Conservation (phyloP, 805 yeast species). For the Metschnikowia santaceciliae region DNA sequence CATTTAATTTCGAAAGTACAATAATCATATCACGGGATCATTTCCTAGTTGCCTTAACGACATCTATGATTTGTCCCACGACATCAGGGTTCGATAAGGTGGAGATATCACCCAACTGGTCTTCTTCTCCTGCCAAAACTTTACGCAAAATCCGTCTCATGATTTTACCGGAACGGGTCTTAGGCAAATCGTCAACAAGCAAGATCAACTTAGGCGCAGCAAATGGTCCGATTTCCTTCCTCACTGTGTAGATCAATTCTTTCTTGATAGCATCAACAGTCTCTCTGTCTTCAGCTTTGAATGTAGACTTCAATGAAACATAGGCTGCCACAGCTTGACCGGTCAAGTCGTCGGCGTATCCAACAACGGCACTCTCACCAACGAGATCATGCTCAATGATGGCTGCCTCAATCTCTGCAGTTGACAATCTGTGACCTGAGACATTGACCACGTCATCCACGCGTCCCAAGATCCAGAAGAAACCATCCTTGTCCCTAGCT, state of each 20-base stretch:
- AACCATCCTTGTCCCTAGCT: conserved; percentile 94
- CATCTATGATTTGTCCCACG: conserved; percentile 70
- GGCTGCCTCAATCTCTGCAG: conserved; percentile 96
- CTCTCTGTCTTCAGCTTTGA: conserved; percentile 44
- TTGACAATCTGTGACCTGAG: conserved; percentile 95
- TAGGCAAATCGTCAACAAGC: conserved; percentile 89
- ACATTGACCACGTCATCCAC: conserved; percentile 98
- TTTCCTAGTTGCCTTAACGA: conserved; percentile 45
- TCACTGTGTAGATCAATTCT: conserved; percentile 80
- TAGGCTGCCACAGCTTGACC: conserved; percentile 98
- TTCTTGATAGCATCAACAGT: conserved; percentile 47
- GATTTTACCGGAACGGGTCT: conserved; percentile 97
- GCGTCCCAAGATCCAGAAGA: conserved; percentile 96
- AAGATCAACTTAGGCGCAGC: conserved; percentile 92
- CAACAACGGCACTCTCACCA: conserved; percentile 95
- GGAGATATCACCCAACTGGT: conserved; percentile 86
- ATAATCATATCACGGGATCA: not conserved
- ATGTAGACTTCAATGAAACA: conserved; percentile 63
- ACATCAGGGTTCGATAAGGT: conserved; percentile 84
- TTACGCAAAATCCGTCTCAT: conserved; percentile 97
- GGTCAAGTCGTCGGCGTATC: conserved; percentile 89
- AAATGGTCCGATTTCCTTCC: conserved; percentile 89
- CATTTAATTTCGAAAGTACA: not conserved
- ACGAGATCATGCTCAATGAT: conserved; percentile 74
- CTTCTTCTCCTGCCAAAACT: conserved; percentile 87